These are phyloP conservation scores for Elasticomyces elasticus DNA, from an alignment of 495 filamentous ascomycete genomes.

Conservation along the genomic window DNA sequence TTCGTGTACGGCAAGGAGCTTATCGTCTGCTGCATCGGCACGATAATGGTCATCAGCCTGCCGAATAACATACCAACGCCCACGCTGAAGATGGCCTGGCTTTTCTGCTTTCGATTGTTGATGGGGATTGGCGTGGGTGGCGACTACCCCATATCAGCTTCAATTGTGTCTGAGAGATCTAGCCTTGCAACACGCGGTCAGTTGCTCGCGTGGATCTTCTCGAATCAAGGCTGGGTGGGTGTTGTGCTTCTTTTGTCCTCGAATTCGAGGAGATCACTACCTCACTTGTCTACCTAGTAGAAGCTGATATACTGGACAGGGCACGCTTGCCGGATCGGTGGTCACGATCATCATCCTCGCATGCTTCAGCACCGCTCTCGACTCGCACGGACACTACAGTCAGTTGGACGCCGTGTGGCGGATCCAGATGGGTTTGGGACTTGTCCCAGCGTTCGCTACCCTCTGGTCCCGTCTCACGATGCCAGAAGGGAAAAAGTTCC, in stretches of 20 bases:
- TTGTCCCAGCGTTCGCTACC: background rate
- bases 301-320: constrained; percentile 1
- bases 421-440: background rate
- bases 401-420: constrained; percentile 4
- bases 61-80: too few relatives aligned
- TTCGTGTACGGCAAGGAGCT: too few relatives aligned
- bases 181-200: constrained; percentile 8
- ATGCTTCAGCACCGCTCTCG: background rate
- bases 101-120: too few relatives aligned
- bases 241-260: background rate
- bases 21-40: too few relatives aligned
- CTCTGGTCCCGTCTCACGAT: constrained; percentile 5
- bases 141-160: constrained; percentile 16
- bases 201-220: constrained; percentile 11
- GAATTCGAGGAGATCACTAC: too few relatives aligned
- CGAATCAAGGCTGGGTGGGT: constrained; percentile 13
- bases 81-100: too few relatives aligned
- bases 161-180: constrained; percentile 7
- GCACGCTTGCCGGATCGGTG: constrained; percentile 3
- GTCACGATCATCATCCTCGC: constrained; percentile 1
- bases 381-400: constrained; percentile 1
- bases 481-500: too few relatives aligned
- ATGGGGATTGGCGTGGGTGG: constrained; percentile 17
- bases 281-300: background rate
- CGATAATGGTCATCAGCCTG: too few relatives aligned